phyloP scores from a whole-genome alignment of 1,284 basidiomycete species.

The Peniophora sp. region DNA sequence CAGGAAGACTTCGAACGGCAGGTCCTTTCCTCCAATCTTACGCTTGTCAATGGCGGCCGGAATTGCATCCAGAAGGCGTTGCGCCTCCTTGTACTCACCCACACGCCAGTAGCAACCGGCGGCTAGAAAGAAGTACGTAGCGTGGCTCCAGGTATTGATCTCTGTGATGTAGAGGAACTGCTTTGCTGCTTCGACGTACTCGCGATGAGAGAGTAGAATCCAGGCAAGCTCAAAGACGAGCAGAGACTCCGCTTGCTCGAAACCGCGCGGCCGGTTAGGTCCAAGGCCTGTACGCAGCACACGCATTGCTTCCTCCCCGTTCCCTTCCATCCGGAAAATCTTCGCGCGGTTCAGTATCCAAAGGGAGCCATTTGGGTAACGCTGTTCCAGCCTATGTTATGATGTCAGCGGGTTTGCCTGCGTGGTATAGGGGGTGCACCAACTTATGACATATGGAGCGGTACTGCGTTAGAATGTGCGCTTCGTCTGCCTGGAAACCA shows the following conservation, averaged over 20 bases:
- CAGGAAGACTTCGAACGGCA: constrained; percentile 70
- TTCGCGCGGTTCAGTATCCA: constrained; percentile 79
- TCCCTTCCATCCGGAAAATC: constrained; percentile 60
- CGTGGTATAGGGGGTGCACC: constrained; percentile 9
- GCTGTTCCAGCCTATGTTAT: constrained; percentile 33
- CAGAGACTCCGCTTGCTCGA: constrained; percentile 65
- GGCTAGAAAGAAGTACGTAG: constrained; percentile 69
- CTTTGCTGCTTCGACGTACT: constrained; percentile 60
- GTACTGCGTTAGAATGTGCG: constrained; percentile 55
- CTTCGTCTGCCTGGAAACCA: constrained; percentile 69
- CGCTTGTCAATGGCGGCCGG: constrained; percentile 49
- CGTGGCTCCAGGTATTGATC: constrained; percentile 70
- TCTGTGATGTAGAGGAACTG: constrained; percentile 56
- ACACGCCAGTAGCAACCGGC: constrained; percentile 59
- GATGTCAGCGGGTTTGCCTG: background rate
- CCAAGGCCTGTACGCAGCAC: constrained; percentile 53
- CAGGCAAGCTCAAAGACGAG: constrained; percentile 73
- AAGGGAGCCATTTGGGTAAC: constrained; percentile 61
- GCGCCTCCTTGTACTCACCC: constrained; percentile 44
- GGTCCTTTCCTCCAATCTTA: constrained; percentile 57
- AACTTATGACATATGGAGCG: constrained; percentile 53
- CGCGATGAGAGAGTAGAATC: constrained; percentile 57
- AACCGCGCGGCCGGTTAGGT: constrained; percentile 41
- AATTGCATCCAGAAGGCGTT: constrained; percentile 52
- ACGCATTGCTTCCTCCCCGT: constrained; percentile 54